These are phyloP conservation scores for Tricholomella constricta DNA, from an alignment of 768 basidiomycete genomes.

Conservation along the genomic window DNA sequence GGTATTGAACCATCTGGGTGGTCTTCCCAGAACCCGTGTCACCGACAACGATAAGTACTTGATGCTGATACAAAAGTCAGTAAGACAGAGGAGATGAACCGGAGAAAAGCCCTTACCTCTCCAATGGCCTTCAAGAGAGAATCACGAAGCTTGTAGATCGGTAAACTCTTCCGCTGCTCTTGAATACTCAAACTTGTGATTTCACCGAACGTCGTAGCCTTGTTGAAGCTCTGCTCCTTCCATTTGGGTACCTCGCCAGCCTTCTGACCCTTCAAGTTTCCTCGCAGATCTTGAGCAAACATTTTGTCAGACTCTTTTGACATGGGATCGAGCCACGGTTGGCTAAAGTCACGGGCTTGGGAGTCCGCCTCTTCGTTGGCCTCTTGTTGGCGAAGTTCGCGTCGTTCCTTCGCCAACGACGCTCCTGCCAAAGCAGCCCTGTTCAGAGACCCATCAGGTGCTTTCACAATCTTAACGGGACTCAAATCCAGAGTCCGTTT, in stretches of 20 bases:
- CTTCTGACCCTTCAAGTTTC: constrained; percentile 79
- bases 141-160: constrained; percentile 94
- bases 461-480: constrained; percentile 98
- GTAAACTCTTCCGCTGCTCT: constrained; percentile 88
- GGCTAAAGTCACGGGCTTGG: constrained; percentile 90
- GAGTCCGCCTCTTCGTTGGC: constrained; percentile 93
- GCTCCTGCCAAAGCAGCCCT: constrained; percentile 94
- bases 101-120: constrained; percentile 58
- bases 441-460: constrained; percentile 96
- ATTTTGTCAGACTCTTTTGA: constrained; percentile 81
- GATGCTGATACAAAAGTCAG: constrained; percentile 59
- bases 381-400: constrained; percentile 93
- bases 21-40: constrained; percentile 99
- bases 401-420: constrained; percentile 90
- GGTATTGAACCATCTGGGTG: constrained; percentile 98
- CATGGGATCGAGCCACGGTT: constrained; percentile 99
- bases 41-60: constrained; percentile 96
- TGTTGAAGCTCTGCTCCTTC: constrained; percentile 93
- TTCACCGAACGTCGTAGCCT: constrained; percentile 94
- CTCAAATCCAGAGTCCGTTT: constrained; percentile 94
- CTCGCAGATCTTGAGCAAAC: constrained; percentile 92
- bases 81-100: constrained; percentile 14
- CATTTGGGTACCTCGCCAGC: constrained; percentile 84
- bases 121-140: constrained; percentile 86
- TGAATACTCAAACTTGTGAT: constrained; percentile 89